Evolutionary conservation across 2,329 filamentous ascomycete genomes (phyloP).

Genomic region (Septoria linicola): DNA sequence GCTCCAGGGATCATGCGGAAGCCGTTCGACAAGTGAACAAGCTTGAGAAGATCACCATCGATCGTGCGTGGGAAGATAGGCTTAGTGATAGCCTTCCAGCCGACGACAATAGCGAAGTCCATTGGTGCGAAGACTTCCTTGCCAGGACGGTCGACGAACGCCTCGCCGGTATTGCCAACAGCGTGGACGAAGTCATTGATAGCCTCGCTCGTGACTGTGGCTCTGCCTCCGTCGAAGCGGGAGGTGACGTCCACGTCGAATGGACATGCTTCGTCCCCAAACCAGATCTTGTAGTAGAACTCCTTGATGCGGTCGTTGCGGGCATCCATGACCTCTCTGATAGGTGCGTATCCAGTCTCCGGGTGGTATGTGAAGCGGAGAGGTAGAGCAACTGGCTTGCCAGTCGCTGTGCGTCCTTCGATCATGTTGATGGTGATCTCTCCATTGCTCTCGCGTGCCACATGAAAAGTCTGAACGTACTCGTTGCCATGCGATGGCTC

Average conservation of each 20-base stretch:
- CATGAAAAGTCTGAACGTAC: conserved; percentile 83
- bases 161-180: conserved; percentile 95
- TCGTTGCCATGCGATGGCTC: conserved; percentile 85
- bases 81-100: conserved; percentile 90
- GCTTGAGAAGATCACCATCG: conserved; percentile 91
- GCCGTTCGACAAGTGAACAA: conserved; percentile 93
- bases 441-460: conserved; percentile 70
- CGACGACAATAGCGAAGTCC: conserved; percentile 64
- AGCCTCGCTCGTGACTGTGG: conserved; percentile 82
- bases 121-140: conserved; percentile 95
- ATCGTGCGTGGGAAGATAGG: conserved; percentile 97
- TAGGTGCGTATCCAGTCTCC: conserved; percentile 94
- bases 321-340: conserved; percentile 91
- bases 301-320: conserved; percentile 99
- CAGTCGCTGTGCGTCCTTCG: conserved; percentile 85
- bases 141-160: conserved; percentile 91
- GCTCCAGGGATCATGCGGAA: conserved; percentile 98
- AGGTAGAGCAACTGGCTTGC: conserved; percentile 76
- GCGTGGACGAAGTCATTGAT: conserved; percentile 99
- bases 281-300: conserved; percentile 99
- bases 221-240: conserved; percentile 84
- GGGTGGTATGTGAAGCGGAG: conserved; percentile 92
- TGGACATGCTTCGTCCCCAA: conserved; percentile 79
- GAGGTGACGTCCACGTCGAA: conserved; percentile 82
- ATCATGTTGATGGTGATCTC: conserved; percentile 88